A percentile compares a stretch with the other conserved stretches of the same genome.
These are phyloP conservation scores for Primulina tabacum DNA, from an alignment of 257 asterid genomes.

Conservation along the genomic window DNA sequence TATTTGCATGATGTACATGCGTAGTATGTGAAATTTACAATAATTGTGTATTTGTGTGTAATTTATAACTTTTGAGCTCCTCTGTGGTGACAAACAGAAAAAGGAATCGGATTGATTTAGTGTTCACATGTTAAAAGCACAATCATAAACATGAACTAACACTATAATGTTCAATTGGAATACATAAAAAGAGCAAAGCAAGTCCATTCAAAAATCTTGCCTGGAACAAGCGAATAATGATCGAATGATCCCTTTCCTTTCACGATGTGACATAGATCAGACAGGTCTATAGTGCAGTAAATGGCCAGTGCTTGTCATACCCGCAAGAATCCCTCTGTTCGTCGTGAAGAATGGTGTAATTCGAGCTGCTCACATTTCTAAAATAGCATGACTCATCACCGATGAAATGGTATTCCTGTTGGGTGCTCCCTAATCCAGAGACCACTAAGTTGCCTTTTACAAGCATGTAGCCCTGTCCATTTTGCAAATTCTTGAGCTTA, in stretches of 20 bases:
- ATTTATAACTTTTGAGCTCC: background rate
- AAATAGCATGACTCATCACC: background rate
- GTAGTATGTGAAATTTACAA: background rate
- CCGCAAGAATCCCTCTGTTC: background rate
- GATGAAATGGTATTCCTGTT: background rate
- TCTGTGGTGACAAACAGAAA: background rate
- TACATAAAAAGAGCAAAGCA: background rate
- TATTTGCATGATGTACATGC: background rate
- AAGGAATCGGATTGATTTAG: background rate
- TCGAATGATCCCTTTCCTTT: background rate
- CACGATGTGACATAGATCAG: background rate
- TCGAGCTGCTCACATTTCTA: background rate
- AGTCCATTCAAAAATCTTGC: background rate
- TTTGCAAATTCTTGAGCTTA: background rate
- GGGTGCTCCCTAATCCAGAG: background rate
- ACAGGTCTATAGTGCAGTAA: background rate
- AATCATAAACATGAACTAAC: background rate
- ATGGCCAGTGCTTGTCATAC: background rate
- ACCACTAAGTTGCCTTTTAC: background rate
- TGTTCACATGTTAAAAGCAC: background rate
- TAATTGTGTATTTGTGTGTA: background rate
- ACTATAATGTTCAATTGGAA: background rate
- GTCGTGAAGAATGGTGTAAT: background rate
- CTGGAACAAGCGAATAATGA: background rate
- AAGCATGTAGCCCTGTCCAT: background rate